phyloP scores from a whole-genome alignment of 768 basidiomycete species.

The Calocybe gangraenosa region DNA sequence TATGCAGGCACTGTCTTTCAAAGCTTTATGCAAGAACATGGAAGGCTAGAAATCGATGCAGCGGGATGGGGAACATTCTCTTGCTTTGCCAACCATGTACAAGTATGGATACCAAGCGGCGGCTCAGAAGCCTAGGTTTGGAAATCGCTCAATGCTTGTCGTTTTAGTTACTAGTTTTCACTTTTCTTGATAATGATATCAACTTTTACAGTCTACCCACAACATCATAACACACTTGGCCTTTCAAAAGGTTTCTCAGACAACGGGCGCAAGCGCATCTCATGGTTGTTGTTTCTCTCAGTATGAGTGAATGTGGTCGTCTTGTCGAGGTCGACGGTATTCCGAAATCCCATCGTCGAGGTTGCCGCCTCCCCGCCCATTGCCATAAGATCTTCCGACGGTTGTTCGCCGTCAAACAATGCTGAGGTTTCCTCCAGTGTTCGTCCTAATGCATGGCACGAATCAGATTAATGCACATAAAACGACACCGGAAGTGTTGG shows the following conservation, averaged over 20 bases:
- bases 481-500: neutral
- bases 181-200: neutral
- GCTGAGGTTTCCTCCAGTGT: conserved; percentile 74
- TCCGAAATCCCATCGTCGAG: conserved; percentile 29
- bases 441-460: conserved; percentile 19
- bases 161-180: neutral
- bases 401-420: conserved; percentile 62
- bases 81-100: conserved; percentile 49
- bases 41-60: conserved; percentile 38
- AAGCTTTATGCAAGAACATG: conserved; percentile 45
- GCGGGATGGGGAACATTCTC: conserved; percentile 68
- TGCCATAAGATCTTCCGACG: conserved; percentile 36
- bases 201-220: conserved; percentile 4
- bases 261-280: conserved; percentile 11
- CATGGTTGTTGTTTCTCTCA: neutral
- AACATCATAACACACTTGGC: conserved; percentile 8
- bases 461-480: neutral
- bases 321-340: conserved; percentile 12
- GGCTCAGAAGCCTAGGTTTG: neutral
- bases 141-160: too few species aligned
- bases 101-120: conserved; percentile 50
- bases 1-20: conserved; percentile 37
- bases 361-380: conserved; percentile 47
- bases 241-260: conserved; percentile 1
- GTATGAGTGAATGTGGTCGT: neutral